Evolutionary conservation across 768 basidiomycete genomes (phyloP), one percentile per base, ranked within the genome.

Genomic region (Kwoniella europaea): DNA sequence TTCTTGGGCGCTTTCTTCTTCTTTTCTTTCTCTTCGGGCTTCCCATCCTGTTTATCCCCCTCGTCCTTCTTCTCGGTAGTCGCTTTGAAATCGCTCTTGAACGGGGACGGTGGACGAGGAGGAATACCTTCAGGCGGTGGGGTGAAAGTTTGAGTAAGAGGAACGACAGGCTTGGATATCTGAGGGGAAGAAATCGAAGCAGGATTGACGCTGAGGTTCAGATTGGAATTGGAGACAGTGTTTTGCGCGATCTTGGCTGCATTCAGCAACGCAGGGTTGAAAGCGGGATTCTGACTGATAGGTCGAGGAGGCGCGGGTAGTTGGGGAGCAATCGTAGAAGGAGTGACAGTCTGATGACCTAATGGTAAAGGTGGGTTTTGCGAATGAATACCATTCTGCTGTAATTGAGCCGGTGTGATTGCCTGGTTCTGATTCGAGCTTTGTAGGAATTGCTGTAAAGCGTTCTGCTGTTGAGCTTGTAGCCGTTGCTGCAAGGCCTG

Each of bases 71-170:
- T 42, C 13, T 50, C 63, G 2, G 15, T 20, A 15, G 43, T 20
- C 5, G 65, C 20, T 41, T 66, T 65, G 7, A 41, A 20, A 24
- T 64, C 63, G 9, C 43, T 12, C 27, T 67, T 63, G 52, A 50
- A 13, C 71, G 16, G 71, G 41, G 22, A 63, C 43, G 15, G 43
- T 20, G 35, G 42, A 7, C 44, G 29, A 42, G 27, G 65, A 15
- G 60, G 65, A n/a, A 71, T 54, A 43, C 44, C 24, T 24, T 58
- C 65, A n/a, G 71, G 63, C 2, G 63, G 24, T 7, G 67, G 71
- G 10, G 27, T 16, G 65, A 72, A 72, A 22, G 71, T 67, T 53
- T 72, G 62, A 20, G 66, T 64, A 18, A 72, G 50, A 13, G 71
- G 71, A 7, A 72, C 50, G 24, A 29, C 60, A 29, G 55, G 52